Evolutionary conservation across 78 protist genomes (phyloP), one percentile per base, ranked within the genome.

Genomic region (Bodo saltans): DNA sequence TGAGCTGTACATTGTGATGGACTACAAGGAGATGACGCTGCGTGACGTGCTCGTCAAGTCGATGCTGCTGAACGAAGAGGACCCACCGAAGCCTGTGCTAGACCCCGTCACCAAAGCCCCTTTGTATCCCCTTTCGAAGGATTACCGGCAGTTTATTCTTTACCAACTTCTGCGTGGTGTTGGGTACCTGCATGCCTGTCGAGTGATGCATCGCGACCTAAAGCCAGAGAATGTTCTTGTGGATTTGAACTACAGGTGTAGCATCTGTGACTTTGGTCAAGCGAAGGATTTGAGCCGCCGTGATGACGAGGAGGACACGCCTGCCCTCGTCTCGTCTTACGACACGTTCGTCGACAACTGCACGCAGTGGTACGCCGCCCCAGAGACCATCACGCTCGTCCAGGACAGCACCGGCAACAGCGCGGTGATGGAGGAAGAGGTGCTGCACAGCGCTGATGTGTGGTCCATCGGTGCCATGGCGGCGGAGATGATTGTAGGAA

Each of bases 401-500:
- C n/a, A 8, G 60, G 60, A 8, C n/a, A 47, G 60, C 60, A 47
- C 17, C 60, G 60, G 17, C 60, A 8, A 17, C 60, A 23, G n/a
- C 60, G n/a, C n/a, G n/a, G n/a, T n/a, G n/a, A 47, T 47, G n/a
- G n/a, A 47, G n/a, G n/a, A 47, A 17, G 60, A 47, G n/a, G 60
- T 17, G n/a, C 17, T 47, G n/a, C 60, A 47, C 26, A 78, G 60
- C 29, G 52, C 87, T 32, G 91, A 87, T 83, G 68, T 90, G 60
- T 90, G 93, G 93, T 29, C 70, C 40, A 89, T 92, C 17, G 99
- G 98, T 26, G 93, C 97, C 89, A 95, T 97, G 70, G 92, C 97
- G 32, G 99, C 97, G 32, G 99, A 98, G 89, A 80, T 98, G 95
- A 79, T 98, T 75, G 92, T 93, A 26, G 99, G 98, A 17, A 76